A percentile compares a stretch with the other conserved stretches of the same genome.
These are phyloP conservation scores for Stygiomarasmius scandens DNA, from an alignment of 1,284 basidiomycete species.

Conservation along the genomic window DNA sequence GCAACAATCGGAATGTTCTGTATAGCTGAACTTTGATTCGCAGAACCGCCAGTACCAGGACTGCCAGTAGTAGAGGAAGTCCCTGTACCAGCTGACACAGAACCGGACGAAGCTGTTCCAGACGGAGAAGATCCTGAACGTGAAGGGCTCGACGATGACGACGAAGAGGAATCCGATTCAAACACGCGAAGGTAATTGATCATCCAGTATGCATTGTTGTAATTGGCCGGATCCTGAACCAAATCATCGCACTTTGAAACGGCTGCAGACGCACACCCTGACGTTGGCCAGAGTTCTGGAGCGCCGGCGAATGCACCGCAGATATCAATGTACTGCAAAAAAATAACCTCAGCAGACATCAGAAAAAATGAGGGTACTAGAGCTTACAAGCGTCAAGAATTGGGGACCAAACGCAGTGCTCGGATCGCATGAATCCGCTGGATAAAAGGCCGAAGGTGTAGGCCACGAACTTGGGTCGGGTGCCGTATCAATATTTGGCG, in stretches of 20 bases:
- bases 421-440: conserved; percentile 45
- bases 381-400: conserved; percentile 12
- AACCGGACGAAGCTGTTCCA: no score
- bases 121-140: no score
- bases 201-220: conserved; percentile 11
- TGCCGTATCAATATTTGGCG: conserved; percentile 39
- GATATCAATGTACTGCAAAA: conserved; percentile 10
- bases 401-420: conserved; percentile 24
- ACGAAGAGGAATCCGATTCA: no score
- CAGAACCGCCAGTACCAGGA: no score
- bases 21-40: no score
- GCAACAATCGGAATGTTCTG: no score
- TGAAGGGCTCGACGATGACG: no score
- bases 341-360: background rate
- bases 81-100: no score
- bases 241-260: conserved; percentile 4
- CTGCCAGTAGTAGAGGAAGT: no score
- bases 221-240: conserved; percentile 6
- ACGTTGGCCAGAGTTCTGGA: background rate
- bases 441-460: conserved; percentile 57
- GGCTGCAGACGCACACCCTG: conserved; percentile 3
- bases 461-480: conserved; percentile 61
- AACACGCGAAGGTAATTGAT: conserved; percentile 13
- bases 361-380: no score
- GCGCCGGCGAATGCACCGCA: conserved; percentile 9